Evolutionary conservation across 2,329 filamentous ascomycete genomes (phyloP).

Genomic region (Aspergillus japonicus): DNA sequence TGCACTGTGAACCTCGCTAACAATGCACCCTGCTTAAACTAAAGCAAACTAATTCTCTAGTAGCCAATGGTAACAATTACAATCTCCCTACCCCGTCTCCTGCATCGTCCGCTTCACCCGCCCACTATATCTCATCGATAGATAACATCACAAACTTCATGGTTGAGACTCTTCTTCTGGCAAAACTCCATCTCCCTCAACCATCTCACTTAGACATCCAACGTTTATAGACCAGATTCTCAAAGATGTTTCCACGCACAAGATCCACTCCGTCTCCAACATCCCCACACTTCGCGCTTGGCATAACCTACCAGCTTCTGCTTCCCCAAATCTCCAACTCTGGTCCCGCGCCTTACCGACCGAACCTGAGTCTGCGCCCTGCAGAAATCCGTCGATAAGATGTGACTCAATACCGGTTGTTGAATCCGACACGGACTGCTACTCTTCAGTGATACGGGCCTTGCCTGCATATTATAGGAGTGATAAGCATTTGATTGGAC

Average conservation of each 20-base stretch:
- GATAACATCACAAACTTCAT: too few relatives aligned
- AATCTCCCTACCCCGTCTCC: too few relatives aligned
- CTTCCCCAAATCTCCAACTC: background rate
- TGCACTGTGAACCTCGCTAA: too few relatives aligned
- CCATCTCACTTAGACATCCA: background rate
- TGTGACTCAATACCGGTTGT: background rate
- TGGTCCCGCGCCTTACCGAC: background rate
- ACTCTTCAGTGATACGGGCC: too few relatives aligned
- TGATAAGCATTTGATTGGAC: background rate
- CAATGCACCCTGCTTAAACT: too few relatives aligned
- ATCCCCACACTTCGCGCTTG: background rate
- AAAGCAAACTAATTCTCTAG: too few relatives aligned
- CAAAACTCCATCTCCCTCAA: too few relatives aligned
- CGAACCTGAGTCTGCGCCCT: background rate
- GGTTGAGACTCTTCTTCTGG: too few relatives aligned
- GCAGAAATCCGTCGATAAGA: background rate
- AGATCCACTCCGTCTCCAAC: background rate
- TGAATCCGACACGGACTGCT: too few relatives aligned
- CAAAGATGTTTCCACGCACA: background rate
- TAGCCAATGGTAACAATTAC: too few relatives aligned
- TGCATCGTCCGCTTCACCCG: too few relatives aligned
- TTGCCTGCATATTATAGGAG: background rate
- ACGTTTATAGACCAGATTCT: background rate
- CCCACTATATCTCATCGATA: too few relatives aligned
- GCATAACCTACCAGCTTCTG: background rate